A percentile compares a stretch with the other conserved stretches of the same genome.
These are phyloP conservation scores for Calonectria fujianensis DNA, from an alignment of 2,329 filamentous ascomycete species.

Conservation along the genomic window DNA sequence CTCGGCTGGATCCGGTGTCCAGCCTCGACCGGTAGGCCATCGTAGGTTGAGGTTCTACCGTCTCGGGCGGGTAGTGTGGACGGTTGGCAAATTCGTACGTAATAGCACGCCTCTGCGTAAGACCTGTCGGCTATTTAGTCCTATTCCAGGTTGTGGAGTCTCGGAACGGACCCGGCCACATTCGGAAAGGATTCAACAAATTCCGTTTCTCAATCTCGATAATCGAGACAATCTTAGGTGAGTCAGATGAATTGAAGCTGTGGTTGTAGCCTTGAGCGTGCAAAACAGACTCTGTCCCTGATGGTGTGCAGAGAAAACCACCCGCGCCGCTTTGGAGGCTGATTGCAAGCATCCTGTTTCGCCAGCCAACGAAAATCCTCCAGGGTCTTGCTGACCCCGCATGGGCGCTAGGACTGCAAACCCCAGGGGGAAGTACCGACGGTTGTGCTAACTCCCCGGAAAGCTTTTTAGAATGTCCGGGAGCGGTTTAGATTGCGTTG, in stretches of 20 bases:
- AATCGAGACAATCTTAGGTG: too few species aligned
- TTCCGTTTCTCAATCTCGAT: background rate
- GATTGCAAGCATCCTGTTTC: conserved; percentile 4
- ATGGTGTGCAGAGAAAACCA: background rate
- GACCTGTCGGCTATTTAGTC: conserved; percentile 10
- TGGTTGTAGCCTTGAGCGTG: background rate
- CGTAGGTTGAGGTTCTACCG: background rate
- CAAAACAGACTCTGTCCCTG: background rate
- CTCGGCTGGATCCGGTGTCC: conserved; percentile 8
- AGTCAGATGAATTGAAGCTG: background rate
- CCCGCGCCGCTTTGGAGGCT: background rate
- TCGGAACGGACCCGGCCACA: background rate
- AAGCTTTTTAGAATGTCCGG: background rate
- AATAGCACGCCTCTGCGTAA: conserved; percentile 7
- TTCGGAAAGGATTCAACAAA: background rate
- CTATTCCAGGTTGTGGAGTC: conserved; percentile 15
- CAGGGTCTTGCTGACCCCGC: background rate
- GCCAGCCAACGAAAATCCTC: background rate
- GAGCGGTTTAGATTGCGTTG: background rate
- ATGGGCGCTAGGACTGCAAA: conserved; percentile 15
- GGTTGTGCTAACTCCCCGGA: background rate
- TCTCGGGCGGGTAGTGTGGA: conserved; percentile 2
- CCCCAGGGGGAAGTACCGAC: conserved; percentile 1
- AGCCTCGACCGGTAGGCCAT: background rate
- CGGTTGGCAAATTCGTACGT: conserved; percentile 22